A percentile compares a stretch with the other conserved stretches of the same genome.
Evolutionary conservation across 352 stramenopile genomes (phyloP).

Genomic region (Globisporangium megalacanthum): DNA sequence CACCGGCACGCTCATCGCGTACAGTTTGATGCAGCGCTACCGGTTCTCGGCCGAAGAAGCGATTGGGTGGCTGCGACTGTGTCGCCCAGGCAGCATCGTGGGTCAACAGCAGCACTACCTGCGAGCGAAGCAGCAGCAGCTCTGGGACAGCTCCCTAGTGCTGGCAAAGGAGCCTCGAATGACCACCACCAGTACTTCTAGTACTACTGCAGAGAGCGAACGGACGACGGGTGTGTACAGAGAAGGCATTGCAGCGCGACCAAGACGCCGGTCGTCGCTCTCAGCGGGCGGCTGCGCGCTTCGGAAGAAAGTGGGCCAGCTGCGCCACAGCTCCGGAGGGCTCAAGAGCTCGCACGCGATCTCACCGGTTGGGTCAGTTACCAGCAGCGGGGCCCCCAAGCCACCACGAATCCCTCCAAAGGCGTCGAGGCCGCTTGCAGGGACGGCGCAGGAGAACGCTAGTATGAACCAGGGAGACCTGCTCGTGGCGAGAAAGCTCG

Average conservation of each 20-base stretch:
- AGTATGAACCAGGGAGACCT: conserved; percentile 8
- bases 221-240: not conserved
- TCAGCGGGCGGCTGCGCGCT: conserved; percentile 3
- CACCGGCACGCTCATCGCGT: conserved; percentile 93
- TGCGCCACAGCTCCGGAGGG: not conserved
- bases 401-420: conserved; percentile 14
- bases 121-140: conserved; percentile 45
- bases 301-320: conserved; percentile 13
- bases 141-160: conserved; percentile 3
- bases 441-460: not conserved
- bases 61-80: conserved; percentile 92
- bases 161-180: not conserved
- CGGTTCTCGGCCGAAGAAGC: conserved; percentile 87
- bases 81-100: conserved; percentile 89
- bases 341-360: conserved; percentile 14
- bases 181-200: not conserved
- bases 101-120: conserved; percentile 93
- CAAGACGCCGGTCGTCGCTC: conserved; percentile 5
- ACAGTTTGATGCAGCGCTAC: conserved; percentile 94
- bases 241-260: conserved; percentile 6
- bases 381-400: not conserved
- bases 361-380: not conserved
- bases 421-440: not conserved
- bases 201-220: not conserved
- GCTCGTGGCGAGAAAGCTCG: conserved; percentile 3